Conservation (phyloP, 371 early-diverging fungal genomes). For the Parasitella parasitica region DNA sequence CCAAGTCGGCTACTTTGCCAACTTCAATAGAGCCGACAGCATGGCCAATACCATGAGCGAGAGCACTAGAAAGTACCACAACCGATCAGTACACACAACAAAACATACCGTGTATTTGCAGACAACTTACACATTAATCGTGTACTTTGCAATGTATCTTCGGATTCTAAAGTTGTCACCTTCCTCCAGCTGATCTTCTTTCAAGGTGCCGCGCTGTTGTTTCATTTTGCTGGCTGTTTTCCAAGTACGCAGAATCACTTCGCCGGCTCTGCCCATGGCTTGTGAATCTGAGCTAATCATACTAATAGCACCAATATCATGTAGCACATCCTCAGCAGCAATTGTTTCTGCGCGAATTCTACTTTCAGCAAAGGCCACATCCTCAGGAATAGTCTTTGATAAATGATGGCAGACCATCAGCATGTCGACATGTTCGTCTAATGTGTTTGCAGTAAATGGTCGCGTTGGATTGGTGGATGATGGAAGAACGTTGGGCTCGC, state of each 20-base stretch:
- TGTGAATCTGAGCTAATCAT: constrained; percentile 90
- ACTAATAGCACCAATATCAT: constrained; percentile 90
- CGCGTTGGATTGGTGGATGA: constrained; percentile 94
- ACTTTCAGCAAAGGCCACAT: constrained; percentile 93
- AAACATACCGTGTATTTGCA: no score
- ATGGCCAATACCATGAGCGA: constrained; percentile 87
- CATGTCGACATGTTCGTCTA: constrained; percentile 97
- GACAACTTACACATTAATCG: constrained; percentile 76
- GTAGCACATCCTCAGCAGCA: constrained; percentile 90
- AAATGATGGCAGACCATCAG: constrained; percentile 97
- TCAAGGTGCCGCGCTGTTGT: constrained; percentile 70
- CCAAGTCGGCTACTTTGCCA: constrained; percentile 90
- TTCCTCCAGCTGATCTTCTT: constrained; percentile 43
- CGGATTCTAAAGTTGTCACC: constrained; percentile 79
- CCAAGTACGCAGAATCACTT: constrained; percentile 90
- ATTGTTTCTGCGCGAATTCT: constrained; percentile 95
- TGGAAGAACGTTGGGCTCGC: constrained; percentile 82
- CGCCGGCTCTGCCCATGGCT: constrained; percentile 95
- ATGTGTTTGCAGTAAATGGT: constrained; percentile 88
- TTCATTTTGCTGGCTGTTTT: constrained; percentile 94
- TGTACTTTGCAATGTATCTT: constrained; percentile 93
- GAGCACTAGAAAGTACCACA: constrained; percentile 44
- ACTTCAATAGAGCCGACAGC: constrained; percentile 90
- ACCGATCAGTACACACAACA: not conserved
- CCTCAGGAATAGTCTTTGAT: constrained; percentile 88